Base-by-base conservation (phyloP, 345 rosid species). In the Sonneratia caseolaris region DNA sequence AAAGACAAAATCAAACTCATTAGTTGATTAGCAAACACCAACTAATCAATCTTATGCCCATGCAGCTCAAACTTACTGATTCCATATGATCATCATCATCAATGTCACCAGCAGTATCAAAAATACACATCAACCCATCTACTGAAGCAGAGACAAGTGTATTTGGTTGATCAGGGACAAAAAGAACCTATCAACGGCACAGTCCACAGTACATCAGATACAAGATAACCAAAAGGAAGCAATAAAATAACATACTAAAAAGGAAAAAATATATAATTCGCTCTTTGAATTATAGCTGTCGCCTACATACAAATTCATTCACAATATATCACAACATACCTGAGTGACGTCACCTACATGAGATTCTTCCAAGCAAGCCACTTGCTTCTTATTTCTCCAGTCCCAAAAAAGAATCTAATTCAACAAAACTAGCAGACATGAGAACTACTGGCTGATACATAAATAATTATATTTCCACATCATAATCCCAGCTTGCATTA, bases 271-370 rank as follows among this genome's bases (percentile, higher is more conserved):
- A 62, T 62, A 27, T 27, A 27, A 61, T 24, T 1, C 37, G 27
- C 18, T 3, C 5, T 1, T 24, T 1, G 9, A 62, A 62, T 24
- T 62, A 7, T n/a, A n/a, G 7, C 21, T 22, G 1, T n/a, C 11
- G 57, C 67, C 38, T 43, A 12, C 21, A 21, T 19, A 32, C 42
- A n/a, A 35, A 57, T 36, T 53, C 40, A 55, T 24, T 7, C 32
- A 53, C 72, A 13, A 13, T 53, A 43, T 24, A 64, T 42, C 32
- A 65, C 36, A 67, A 68, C 72, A 53, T 4, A 91, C 97, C 97
- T 95, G 97, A 75, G 97, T 95, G 69, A 95, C 97, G 75, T 95
- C 98, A 24, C 90, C 99, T 40, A 72, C 74, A 76, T 90, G 98
- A 27, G 93, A 90, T 74, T 95, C 97, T 81, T 86, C 93, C 81